A percentile compares a stretch with the other conserved stretches of the same genome.
These are phyloP conservation scores for Teratosphaeria viscida DNA, from an alignment of 2,329 filamentous ascomycete species.

Conservation along the genomic window DNA sequence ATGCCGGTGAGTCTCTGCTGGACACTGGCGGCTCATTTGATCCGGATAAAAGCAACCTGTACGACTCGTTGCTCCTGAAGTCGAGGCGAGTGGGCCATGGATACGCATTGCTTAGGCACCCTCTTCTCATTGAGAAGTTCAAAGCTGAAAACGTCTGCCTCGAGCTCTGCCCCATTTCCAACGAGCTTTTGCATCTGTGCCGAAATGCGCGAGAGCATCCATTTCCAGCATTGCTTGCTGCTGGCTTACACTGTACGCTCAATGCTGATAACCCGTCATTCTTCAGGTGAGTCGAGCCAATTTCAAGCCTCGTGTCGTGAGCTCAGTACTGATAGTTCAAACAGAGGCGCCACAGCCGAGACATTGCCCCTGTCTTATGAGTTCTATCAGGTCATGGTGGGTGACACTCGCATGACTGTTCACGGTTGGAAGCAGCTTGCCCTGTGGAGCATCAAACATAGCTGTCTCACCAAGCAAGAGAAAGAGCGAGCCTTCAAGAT, in stretches of 20 bases:
- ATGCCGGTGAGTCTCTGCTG: slow-evolving; percentile 62
- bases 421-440: slow-evolving; percentile 59
- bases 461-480: slow-evolving; percentile 31
- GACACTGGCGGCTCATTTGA: slow-evolving; percentile 55
- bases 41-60: slow-evolving; percentile 48
- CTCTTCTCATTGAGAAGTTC: slow-evolving; percentile 55
- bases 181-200: slow-evolving; percentile 63
- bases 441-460: slow-evolving; percentile 37
- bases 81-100: slow-evolving; percentile 65
- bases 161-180: slow-evolving; percentile 69
- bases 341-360: slow-evolving; percentile 7
- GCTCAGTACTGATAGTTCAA: background rate
- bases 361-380: slow-evolving; percentile 65
- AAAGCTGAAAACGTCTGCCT: slow-evolving; percentile 54
- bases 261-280: slow-evolving; percentile 67
- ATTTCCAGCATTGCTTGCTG: slow-evolving; percentile 58
- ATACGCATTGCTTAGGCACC: slow-evolving; percentile 58
- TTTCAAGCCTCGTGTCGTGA: background rate
- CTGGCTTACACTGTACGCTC: slow-evolving; percentile 61
- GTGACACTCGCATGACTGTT: slow-evolving; percentile 54
- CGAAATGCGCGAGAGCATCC: slow-evolving; percentile 54
- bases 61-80: slow-evolving; percentile 55
- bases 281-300: slow-evolving; percentile 45
- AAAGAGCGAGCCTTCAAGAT: slow-evolving; percentile 25
- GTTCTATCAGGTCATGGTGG: slow-evolving; percentile 67